Evolutionary conservation across 2,329 filamentous ascomycete genomes (phyloP).

Genomic region (Ilyonectria destructans): DNA sequence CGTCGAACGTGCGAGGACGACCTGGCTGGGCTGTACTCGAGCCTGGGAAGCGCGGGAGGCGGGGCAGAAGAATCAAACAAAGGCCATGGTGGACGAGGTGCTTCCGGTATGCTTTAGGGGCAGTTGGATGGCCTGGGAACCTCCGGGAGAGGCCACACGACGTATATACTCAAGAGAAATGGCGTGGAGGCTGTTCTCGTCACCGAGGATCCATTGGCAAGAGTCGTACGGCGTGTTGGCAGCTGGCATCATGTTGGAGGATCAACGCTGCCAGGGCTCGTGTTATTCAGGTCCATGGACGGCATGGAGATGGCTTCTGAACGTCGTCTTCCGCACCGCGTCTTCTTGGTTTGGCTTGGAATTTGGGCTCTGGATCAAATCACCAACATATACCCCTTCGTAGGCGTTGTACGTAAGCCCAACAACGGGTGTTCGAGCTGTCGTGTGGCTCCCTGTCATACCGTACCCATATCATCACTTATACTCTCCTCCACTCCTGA

Average conservation of each 20-base stretch:
- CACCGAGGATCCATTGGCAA: neutral
- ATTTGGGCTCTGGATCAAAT: neutral
- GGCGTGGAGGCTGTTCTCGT: neutral
- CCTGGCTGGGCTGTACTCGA: neutral
- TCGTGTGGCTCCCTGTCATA: neutral
- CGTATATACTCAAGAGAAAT: neutral
- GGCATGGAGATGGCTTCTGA: neutral
- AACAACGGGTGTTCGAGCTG: neutral
- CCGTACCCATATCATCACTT: neutral
- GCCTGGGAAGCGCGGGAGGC: neutral
- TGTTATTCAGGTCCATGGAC: neutral
- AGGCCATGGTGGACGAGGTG: neutral
- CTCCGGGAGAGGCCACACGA: neutral
- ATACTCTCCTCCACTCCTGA: neutral
- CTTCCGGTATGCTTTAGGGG: neutral
- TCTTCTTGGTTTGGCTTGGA: neutral
- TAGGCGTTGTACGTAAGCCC: neutral
- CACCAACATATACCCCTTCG: neutral
- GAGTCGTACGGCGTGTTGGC: neutral
- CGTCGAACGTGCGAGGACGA: neutral
- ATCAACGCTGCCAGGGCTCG: too few relatives aligned
- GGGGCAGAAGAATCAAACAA: slow-evolving; percentile 25
- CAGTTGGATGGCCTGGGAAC: neutral
- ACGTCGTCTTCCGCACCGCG: neutral
- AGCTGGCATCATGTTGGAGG: neutral